Base-by-base conservation (phyloP, 129 eudicot genomes). In the Pseudognaphalium luteoalbum region DNA sequence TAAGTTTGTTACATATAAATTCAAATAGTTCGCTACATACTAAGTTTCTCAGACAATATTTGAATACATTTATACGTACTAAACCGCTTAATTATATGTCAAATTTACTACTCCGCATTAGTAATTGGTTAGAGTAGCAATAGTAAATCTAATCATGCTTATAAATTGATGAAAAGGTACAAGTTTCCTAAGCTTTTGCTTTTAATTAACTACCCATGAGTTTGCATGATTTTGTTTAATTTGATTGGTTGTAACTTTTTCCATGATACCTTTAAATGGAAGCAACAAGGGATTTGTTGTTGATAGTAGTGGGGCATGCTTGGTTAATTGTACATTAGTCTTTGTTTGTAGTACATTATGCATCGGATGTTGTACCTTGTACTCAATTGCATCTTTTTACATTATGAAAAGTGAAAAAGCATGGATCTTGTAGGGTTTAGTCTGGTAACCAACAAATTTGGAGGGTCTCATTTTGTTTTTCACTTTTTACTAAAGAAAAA, bases 391-490 rank as follows among this genome's bases (percentile, higher is more conserved):
- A 39, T 73, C 62, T 80, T 80, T 25, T 68, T 65, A 28, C 83
- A 72, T 80, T 33, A 80, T 80, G 69, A 80, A 72, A 80, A 73
- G 83, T 54, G 78, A 52, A 79, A 5, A 79, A 60, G 83, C 83
- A 79, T 79, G 83, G 78, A 80, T 80, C 78, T 66, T 73, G 74
- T 80, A 73, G 83, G 78, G 74, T 39, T n/a, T 19, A 41, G 69
- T 73, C 65, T 72, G 78, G 78, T 72, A 72, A 73, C 83, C 73
- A 80, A 72, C 83, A 73, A 51, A 80, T 80, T 80, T 79, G 78
- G 83, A 78, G 83, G 83, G 83, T 79, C 74, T 35, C 72, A 37
- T 79, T 80, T 72, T 15, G 19, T 73, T 80, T 79, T 72, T 67
- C 42, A 32, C 41, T n/a, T 58, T n/a, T 58, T 2, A 0, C 3